A percentile compares a stretch with the other conserved stretches of the same genome.
Conservation (phyloP, 2,329 filamentous ascomycete genomes). For the Penicillium sp. region DNA sequence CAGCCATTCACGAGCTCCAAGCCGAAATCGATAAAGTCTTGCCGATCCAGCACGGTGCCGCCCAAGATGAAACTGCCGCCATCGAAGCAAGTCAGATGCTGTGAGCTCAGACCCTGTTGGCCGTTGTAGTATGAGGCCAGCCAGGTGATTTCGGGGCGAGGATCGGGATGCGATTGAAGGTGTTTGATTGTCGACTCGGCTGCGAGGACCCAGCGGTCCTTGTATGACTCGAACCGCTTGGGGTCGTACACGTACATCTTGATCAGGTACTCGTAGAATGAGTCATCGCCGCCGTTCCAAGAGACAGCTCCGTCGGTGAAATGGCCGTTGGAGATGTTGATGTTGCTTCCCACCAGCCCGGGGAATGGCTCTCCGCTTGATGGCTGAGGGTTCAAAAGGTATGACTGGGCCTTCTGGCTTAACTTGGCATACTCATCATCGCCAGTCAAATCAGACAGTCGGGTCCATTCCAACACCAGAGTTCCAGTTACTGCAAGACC, state of each 20-base stretch:
- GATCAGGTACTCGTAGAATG: slow-evolving; percentile 85
- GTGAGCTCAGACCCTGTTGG: slow-evolving; percentile 35
- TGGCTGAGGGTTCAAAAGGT: slow-evolving; percentile 66
- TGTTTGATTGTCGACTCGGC: slow-evolving; percentile 72
- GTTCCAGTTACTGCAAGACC: slow-evolving; percentile 75
- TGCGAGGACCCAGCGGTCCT: slow-evolving; percentile 70
- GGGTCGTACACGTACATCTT: slow-evolving; percentile 87
- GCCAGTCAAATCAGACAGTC: slow-evolving; percentile 70
- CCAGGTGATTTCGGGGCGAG: slow-evolving; percentile 70
- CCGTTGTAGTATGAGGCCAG: slow-evolving; percentile 37
- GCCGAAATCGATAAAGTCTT: slow-evolving; percentile 71
- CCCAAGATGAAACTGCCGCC: slow-evolving; percentile 84
- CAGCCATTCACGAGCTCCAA: slow-evolving; percentile 69
- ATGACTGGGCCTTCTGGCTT: slow-evolving; percentile 64
- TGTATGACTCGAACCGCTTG: slow-evolving; percentile 60
- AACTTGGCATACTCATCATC: slow-evolving; percentile 64
- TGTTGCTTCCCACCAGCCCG: slow-evolving; percentile 67
- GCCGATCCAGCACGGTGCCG: slow-evolving; percentile 63
- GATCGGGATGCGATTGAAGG: slow-evolving; percentile 65
- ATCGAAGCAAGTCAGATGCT: slow-evolving; percentile 71
- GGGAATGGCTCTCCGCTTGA: slow-evolving; percentile 67
- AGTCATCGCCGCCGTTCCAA: slow-evolving; percentile 75
- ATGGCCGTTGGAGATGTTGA: slow-evolving; percentile 62
- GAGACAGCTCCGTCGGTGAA: slow-evolving; percentile 68
- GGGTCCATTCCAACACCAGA: slow-evolving; percentile 80